These are phyloP conservation scores for Pyrenochaeta sp. DNA, from an alignment of 2,329 filamentous ascomycete species.

Conservation along the genomic window DNA sequence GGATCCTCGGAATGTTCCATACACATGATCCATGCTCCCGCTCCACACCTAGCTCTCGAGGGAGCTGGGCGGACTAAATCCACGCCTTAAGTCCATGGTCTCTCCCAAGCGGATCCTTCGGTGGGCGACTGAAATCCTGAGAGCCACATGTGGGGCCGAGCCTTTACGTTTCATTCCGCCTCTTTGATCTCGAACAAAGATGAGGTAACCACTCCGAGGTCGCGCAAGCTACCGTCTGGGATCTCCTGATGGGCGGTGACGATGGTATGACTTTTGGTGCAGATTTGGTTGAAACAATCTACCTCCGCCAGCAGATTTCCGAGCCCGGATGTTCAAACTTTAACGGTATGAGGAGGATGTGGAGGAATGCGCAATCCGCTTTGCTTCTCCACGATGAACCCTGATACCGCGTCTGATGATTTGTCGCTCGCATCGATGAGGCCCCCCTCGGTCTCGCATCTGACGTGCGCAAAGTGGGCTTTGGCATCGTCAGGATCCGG, in stretches of 20 bases:
- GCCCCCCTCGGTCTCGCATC: background rate
- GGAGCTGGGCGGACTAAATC: slow-evolving; percentile 7
- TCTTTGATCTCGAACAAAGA: too few species aligned
- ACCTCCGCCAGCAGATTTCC: too few species aligned
- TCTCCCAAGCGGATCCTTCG: slow-evolving; percentile 9
- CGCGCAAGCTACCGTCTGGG: too few species aligned
- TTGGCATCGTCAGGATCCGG: background rate
- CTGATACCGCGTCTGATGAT: background rate
- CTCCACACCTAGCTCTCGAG: slow-evolving; percentile 13
- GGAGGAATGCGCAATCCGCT: background rate
- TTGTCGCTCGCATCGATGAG: background rate
- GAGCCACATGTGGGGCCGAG: slow-evolving; percentile 10
- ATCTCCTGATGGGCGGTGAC: too few species aligned
- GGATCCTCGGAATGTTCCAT: slow-evolving; percentile 6
- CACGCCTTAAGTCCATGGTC: slow-evolving; percentile 5
- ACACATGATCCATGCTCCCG: slow-evolving; percentile 9
- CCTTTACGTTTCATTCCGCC: slow-evolving; percentile 15
- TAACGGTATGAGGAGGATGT: too few species aligned
- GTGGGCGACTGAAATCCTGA: slow-evolving; percentile 8
- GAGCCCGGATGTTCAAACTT: too few species aligned
- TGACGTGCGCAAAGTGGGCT: background rate
- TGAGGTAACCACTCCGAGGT: too few species aligned
- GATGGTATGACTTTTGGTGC: too few species aligned
- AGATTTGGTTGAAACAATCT: too few species aligned
- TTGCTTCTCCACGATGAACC: background rate